Evolutionary conservation across 1,139 yeast genomes (phyloP).

Genomic region (Barnettozyma hawaiiensis): DNA sequence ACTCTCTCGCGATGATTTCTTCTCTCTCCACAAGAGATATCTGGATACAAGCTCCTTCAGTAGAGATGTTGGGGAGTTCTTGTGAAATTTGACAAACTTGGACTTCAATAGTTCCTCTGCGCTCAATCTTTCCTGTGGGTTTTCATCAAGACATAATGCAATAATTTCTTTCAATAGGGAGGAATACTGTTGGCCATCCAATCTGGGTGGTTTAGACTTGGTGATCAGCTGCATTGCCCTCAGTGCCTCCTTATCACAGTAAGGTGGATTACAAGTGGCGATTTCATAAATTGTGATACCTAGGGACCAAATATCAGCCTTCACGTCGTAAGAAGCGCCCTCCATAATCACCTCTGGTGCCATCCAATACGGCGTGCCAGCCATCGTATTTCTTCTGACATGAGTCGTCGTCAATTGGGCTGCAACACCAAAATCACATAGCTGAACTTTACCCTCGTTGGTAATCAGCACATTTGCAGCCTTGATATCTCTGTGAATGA

Average conservation of each 20-base stretch:
- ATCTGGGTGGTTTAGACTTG: constrained; percentile 86
- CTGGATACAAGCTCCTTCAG: constrained; percentile 76
- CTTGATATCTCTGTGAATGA: constrained; percentile 91
- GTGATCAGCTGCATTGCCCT: constrained; percentile 94
- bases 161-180: constrained; percentile 76
- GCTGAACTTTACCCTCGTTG: constrained; percentile 81
- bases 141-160: constrained; percentile 89
- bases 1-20: constrained; percentile 46
- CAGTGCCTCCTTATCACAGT: constrained; percentile 90
- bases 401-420: constrained; percentile 82
- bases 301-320: constrained; percentile 89
- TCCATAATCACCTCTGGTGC: constrained; percentile 98
- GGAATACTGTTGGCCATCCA: constrained; percentile 86
- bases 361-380: constrained; percentile 99
- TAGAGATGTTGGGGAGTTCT: constrained; percentile 50
- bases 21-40: constrained; percentile 77
- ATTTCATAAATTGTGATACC: constrained; percentile 94
- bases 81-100: constrained; percentile 61
- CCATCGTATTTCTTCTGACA: constrained; percentile 85
- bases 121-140: constrained; percentile 78
- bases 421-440: constrained; percentile 98
- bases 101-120: constrained; percentile 82
- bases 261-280: constrained; percentile 97
- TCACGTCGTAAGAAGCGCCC: constrained; percentile 78
- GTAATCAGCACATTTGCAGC: constrained; percentile 92